Conservation (phyloP, 495 filamentous ascomycete genomes). For the Penicillium ucsense region DNA sequence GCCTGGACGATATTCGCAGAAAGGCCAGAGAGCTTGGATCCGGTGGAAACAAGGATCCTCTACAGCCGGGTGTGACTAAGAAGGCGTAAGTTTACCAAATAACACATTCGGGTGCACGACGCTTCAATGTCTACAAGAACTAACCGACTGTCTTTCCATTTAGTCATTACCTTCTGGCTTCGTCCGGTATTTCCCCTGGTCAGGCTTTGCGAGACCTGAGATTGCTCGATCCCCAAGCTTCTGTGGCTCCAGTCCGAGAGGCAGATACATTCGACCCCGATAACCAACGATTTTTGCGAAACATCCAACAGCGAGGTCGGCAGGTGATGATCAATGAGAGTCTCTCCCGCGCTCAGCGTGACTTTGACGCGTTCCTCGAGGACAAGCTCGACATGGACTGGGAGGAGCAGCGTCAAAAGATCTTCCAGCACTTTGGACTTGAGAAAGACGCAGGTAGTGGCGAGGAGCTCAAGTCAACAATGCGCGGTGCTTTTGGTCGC, state of each 20-base stretch:
- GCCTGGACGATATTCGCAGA: constrained; percentile 77
- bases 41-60: constrained; percentile 33
- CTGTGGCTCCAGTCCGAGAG: constrained; percentile 35
- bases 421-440: constrained; percentile 94
- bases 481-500: constrained; percentile 50
- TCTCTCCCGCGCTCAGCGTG: constrained; percentile 70
- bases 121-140: not conserved
- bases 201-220: constrained; percentile 70
- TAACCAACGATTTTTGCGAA: constrained; percentile 71
- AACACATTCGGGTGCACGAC: too few relatives aligned
- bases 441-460: constrained; percentile 42
- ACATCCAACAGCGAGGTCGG: constrained; percentile 81
- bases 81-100: constrained; percentile 46
- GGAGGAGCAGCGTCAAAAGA: constrained; percentile 83
- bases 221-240: constrained; percentile 39
- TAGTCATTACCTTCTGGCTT: constrained; percentile 76
- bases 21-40: constrained; percentile 69
- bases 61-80: constrained; percentile 41
- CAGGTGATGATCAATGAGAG: constrained; percentile 85
- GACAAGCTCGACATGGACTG: constrained; percentile 91
- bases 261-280: constrained; percentile 55
- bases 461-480: constrained; percentile 28
- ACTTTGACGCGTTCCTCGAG: constrained; percentile 88
- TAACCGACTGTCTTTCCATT: constrained; percentile 3
- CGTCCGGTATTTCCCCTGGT: constrained; percentile 76